A percentile compares a stretch with the other conserved stretches of the same genome.
Evolutionary conservation across 257 asterid species (phyloP).

Genomic region (Solanum chilense): DNA sequence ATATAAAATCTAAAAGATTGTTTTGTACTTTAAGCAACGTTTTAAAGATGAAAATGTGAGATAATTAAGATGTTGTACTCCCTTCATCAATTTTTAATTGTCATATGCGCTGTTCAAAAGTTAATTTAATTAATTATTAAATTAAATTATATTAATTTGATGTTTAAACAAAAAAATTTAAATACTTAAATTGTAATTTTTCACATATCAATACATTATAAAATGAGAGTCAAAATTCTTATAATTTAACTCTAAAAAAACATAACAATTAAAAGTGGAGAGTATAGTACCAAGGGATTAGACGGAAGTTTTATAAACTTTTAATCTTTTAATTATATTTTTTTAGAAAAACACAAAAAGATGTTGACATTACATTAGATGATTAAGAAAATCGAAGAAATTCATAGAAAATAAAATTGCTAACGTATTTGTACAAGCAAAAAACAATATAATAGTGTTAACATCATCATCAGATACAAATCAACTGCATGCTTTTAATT

Average conservation of each 20-base stretch:
- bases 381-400: neutral
- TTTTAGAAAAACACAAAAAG: neutral
- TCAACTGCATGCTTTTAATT: no score
- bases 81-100: no score
- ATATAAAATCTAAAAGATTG: neutral
- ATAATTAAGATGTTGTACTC: no score
- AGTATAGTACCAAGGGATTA: neutral
- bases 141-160: no score
- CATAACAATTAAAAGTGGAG: no score
- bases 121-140: no score
- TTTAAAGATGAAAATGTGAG: no score
- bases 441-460: neutral
- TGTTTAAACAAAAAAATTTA: no score
- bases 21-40: neutral
- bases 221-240: accelerated
- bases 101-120: accelerated
- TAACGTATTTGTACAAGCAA: neutral
- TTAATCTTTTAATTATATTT: no score
- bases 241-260: accelerated
- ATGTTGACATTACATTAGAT: neutral
- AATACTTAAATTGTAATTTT: no score
- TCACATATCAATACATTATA: no score
- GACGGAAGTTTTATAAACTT: neutral
- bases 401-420: neutral
- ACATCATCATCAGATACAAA: neutral